Percentiles rank a stretch among this genome's conserved stretches.
These are phyloP conservation scores for Moringa oleifera DNA, from an alignment of 345 rosid genomes.

Conservation along the genomic window DNA sequence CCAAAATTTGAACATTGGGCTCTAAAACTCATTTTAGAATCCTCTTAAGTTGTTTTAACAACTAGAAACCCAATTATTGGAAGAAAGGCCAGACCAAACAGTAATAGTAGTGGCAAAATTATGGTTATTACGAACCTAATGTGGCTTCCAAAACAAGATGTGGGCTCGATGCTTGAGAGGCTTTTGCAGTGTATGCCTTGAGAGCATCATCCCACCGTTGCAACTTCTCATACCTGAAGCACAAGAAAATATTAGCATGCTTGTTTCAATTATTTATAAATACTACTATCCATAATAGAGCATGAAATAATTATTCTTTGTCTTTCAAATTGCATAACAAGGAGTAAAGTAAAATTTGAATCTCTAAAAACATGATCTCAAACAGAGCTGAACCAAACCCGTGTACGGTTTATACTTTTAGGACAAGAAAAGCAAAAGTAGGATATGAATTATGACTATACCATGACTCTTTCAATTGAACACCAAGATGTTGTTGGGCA, in stretches of 20 bases:
- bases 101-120: neutral
- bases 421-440: neutral
- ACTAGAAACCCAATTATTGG: neutral
- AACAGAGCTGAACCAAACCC: too few species aligned
- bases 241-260: neutral
- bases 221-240: constrained; percentile 89
- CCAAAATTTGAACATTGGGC: too few species aligned
- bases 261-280: too few species aligned
- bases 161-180: constrained; percentile 69
- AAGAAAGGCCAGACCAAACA: neutral
- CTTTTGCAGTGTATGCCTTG: constrained; percentile 85
- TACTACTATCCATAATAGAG: neutral
- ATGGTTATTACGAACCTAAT: constrained; percentile 43
- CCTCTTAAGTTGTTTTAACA: too few species aligned
- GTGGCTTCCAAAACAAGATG: constrained; percentile 83
- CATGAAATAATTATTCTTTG: neutral
- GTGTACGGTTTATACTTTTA: too few species aligned
- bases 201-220: constrained; percentile 99
- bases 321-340: too few species aligned
- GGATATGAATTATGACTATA: constrained; percentile 15
- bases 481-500: constrained; percentile 88
- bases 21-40: too few species aligned
- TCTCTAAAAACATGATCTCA: too few species aligned
- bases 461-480: constrained; percentile 98
- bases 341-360: neutral